These are phyloP conservation scores for Ustulina deusta DNA, from an alignment of 2,329 filamentous ascomycete genomes.

Conservation along the genomic window DNA sequence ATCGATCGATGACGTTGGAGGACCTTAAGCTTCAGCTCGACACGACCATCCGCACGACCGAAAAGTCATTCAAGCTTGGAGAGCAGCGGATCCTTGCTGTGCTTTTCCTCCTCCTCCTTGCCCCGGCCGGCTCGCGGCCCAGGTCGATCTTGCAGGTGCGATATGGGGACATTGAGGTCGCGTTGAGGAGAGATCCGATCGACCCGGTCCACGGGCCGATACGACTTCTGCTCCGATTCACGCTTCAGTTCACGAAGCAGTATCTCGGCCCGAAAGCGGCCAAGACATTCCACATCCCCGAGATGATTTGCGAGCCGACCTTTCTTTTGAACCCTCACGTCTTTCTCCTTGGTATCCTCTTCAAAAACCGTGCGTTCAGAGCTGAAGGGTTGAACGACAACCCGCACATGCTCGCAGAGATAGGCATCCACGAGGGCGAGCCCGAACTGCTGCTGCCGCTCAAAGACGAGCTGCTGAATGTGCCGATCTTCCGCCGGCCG, in stretches of 20 bases:
- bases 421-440: neutral
- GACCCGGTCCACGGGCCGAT: neutral
- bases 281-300: slow-evolving; percentile 10
- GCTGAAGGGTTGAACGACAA: neutral
- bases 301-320: slow-evolving; percentile 18
- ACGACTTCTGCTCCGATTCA: slow-evolving; percentile 1
- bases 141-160: slow-evolving; percentile 2
- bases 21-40: slow-evolving; percentile 7
- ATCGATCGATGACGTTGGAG: slow-evolving; percentile 3
- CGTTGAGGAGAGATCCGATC: neutral
- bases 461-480: neutral
- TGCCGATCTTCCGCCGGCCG: neutral
- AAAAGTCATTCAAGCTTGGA: slow-evolving; percentile 16
- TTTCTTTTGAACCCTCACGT: slow-evolving; percentile 4
- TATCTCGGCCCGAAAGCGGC: slow-evolving; percentile 6
- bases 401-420: neutral
- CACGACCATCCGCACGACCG: neutral
- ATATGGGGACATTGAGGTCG: neutral
- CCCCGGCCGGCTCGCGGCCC: neutral
- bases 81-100: slow-evolving; percentile 9
- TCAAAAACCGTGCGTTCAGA: neutral
- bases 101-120: slow-evolving; percentile 15
- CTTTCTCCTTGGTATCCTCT: slow-evolving; percentile 13
- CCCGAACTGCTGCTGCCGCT: neutral
- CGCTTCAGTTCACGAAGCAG: neutral